Conservation (phyloP, 805 yeast genomes). For the Ogataea nitratoaversa region DNA sequence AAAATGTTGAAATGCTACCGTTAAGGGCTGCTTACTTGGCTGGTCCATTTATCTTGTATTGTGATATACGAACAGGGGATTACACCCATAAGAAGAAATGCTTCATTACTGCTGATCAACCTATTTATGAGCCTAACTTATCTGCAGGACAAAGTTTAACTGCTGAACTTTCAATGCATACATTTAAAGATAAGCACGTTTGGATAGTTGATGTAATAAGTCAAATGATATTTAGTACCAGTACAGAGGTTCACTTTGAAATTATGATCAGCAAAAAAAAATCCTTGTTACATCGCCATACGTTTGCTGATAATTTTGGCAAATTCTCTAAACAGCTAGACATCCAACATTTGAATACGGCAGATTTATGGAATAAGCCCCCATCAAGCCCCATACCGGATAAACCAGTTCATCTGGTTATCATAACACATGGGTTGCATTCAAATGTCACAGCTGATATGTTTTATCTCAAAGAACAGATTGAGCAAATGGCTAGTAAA, state of each 20-base stretch:
- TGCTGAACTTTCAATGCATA: slow-evolving; percentile 62
- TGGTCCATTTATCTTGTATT: slow-evolving; percentile 86
- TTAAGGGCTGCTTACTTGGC: slow-evolving; percentile 79
- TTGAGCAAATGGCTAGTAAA: slow-evolving; percentile 45
- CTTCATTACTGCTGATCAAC: slow-evolving; percentile 74
- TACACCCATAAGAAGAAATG: slow-evolving; percentile 50
- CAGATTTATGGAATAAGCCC: slow-evolving; percentile 74
- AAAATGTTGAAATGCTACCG: slow-evolving; percentile 68
- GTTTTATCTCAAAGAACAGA: slow-evolving; percentile 78
- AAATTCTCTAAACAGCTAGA: slow-evolving; percentile 33
- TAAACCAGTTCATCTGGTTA: slow-evolving; percentile 73
- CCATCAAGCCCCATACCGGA: slow-evolving; percentile 33
- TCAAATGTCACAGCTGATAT: slow-evolving; percentile 88
- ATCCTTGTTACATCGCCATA: slow-evolving; percentile 27
- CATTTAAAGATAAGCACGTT: slow-evolving; percentile 49
- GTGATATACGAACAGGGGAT: slow-evolving; percentile 68
- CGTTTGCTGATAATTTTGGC: slow-evolving; percentile 17
- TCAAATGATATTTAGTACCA: slow-evolving; percentile 70
- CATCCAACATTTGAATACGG: slow-evolving; percentile 55
- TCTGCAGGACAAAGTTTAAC: slow-evolving; percentile 62
- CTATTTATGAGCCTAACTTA: slow-evolving; percentile 66
- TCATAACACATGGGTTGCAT: slow-evolving; percentile 88
- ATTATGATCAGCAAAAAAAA: slow-evolving; percentile 50
- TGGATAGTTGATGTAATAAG: slow-evolving; percentile 83
- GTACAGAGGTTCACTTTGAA: slow-evolving; percentile 66